phyloP scores from a whole-genome alignment of 1,139 yeast genomes.

The Protomyces arabidopsidicola region DNA sequence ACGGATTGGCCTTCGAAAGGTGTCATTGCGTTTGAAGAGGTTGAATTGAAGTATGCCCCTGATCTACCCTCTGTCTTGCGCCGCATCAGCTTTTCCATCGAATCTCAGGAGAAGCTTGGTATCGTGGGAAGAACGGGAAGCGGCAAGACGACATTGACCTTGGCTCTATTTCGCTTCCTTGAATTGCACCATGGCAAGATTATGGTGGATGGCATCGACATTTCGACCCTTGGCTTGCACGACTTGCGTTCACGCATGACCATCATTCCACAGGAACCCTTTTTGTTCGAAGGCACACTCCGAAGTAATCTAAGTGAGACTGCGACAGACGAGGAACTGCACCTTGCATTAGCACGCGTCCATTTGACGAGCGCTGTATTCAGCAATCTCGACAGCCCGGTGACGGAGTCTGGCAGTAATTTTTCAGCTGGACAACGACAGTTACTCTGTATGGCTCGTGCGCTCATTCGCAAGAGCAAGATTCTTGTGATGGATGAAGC shows the following conservation, averaged over 20 bases:
- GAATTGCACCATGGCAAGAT: constrained; percentile 86
- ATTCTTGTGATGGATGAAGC: constrained; percentile 90
- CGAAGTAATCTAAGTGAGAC: constrained; percentile 80
- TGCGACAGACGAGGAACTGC: constrained; percentile 62
- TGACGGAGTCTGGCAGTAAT: constrained; percentile 85
- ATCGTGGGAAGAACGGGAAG: constrained; percentile 99
- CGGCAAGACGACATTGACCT: constrained; percentile 92
- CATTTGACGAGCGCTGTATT: constrained; percentile 71
- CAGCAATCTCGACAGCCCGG: constrained; percentile 59
- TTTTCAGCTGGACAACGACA: constrained; percentile 96
- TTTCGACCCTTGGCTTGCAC: constrained; percentile 72
- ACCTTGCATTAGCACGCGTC: constrained; percentile 79
- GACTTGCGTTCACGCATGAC: constrained; percentile 79
- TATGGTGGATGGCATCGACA: constrained; percentile 80
- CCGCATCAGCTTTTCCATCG: constrained; percentile 71
- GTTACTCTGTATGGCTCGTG: constrained; percentile 85
- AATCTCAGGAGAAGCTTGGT: constrained; percentile 80
- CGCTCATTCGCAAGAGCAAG: constrained; percentile 78
- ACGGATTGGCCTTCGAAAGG: constrained; percentile 78
- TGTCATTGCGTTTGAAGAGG: constrained; percentile 64
- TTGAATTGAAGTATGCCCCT: constrained; percentile 84
- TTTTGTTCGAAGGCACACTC: constrained; percentile 78
- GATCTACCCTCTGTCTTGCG: constrained; percentile 84
- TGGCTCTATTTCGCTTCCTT: constrained; percentile 86
- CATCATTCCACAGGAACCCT: constrained; percentile 93